phyloP scores from a whole-genome alignment of 148 eudicot genomes.

The Persicaria maculosa region DNA sequence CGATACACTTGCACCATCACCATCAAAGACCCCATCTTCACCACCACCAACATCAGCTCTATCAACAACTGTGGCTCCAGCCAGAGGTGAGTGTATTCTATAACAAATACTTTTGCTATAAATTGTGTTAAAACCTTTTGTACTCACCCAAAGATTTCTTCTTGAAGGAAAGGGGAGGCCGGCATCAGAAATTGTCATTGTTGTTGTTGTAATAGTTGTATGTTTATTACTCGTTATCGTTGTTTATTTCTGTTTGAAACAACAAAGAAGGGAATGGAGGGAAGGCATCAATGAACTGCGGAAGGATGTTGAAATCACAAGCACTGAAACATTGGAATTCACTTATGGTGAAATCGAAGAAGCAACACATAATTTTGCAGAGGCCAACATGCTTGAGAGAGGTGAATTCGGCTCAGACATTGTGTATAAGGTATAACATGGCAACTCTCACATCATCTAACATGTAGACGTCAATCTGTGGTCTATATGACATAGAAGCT shows the following conservation, averaged over 20 bases:
- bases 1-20: neutral
- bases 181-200: neutral
- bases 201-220: neutral
- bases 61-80: neutral
- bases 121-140: neutral
- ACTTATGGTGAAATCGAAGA: neutral
- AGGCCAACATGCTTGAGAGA: slow-evolving; percentile 1
- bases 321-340: neutral
- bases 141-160: neutral
- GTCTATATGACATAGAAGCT: neutral
- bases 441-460: neutral
- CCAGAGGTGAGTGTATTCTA: neutral
- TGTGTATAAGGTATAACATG: neutral
- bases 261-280: neutral
- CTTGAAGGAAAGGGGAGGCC: slow-evolving; percentile 6
- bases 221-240: neutral
- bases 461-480: too few relatives aligned
- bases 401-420: slow-evolving; percentile 6
- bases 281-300: neutral
- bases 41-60: neutral
- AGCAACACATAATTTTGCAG: neutral
- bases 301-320: neutral
- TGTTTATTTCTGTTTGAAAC: neutral
- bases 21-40: neutral
- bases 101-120: neutral